These are phyloP conservation scores for Brettanomyces naardenensis DNA, from an alignment of 805 yeast species.

Conservation along the genomic window DNA sequence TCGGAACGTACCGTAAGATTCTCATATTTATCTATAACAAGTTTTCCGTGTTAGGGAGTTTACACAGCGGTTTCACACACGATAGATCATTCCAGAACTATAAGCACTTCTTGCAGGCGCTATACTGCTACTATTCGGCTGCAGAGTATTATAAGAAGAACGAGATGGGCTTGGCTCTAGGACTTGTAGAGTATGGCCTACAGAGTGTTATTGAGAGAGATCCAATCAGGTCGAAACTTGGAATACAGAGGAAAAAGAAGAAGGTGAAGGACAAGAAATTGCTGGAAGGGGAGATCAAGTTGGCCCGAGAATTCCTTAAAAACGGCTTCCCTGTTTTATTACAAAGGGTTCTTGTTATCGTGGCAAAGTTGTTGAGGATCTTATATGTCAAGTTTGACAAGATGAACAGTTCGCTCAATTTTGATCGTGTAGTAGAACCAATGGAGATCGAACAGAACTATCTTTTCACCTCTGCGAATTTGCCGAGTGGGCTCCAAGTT, in stretches of 20 bases:
- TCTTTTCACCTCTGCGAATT: conserved; percentile 14
- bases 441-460: conserved; percentile 10
- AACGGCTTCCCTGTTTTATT: conserved; percentile 12
- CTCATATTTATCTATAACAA: conserved; percentile 18
- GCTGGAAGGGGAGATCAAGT: conserved; percentile 13
- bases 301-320: conserved; percentile 10
- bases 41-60: conserved; percentile 7
- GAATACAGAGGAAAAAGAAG: conserved; percentile 7
- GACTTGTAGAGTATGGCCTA: conserved; percentile 19
- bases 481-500: conserved; percentile 21
- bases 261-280: conserved; percentile 13
- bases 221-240: conserved; percentile 17
- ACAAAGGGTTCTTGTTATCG: conserved; percentile 10
- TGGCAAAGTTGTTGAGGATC: conserved; percentile 13
- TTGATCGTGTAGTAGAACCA: conserved; percentile 12
- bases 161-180: conserved; percentile 19
- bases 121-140: conserved; percentile 19
- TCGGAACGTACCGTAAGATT: conserved; percentile 14
- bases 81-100: background rate
- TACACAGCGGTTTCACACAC: background rate
- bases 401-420: conserved; percentile 15
- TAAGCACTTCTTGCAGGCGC: conserved; percentile 11
- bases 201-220: conserved; percentile 19
- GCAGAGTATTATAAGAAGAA: conserved; percentile 18
- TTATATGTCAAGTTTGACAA: conserved; percentile 18